phyloP scores from a whole-genome alignment of 257 asterid species.

The Nicotiana benthamiana region DNA sequence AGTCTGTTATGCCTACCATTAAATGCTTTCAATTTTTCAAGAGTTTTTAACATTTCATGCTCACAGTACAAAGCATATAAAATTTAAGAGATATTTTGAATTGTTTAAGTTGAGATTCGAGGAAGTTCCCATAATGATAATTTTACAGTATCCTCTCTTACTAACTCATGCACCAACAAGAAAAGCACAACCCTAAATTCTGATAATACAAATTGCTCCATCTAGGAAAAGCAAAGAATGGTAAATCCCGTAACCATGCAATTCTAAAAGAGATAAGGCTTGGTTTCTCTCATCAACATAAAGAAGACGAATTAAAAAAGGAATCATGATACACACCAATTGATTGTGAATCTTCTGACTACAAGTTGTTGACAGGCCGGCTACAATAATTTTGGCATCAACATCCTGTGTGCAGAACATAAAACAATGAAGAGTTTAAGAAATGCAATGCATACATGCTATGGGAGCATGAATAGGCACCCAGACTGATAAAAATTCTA shows the following conservation, averaged over 20 bases:
- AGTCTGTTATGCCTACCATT: neutral
- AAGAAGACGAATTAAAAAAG: neutral
- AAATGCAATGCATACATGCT: neutral
- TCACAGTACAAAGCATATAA: neutral
- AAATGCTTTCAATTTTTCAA: neutral
- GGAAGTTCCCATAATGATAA: neutral
- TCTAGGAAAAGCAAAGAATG: neutral
- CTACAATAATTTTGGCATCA: conserved; percentile 67
- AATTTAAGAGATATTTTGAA: neutral
- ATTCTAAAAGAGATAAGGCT: neutral
- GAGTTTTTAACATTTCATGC: neutral
- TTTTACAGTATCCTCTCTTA: neutral
- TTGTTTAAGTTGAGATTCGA: neutral
- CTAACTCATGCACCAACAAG: neutral
- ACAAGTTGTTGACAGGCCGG: conserved; percentile 91
- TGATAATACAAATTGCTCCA: neutral
- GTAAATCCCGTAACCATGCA: neutral
- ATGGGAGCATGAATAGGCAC: neutral
- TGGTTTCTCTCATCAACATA: neutral
- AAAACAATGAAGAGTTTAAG: conserved; percentile 1
- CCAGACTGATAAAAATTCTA: neutral
- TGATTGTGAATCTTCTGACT: conserved; percentile 99
- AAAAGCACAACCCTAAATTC: neutral
- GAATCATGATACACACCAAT: conserved; percentile 44
- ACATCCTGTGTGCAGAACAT: conserved; percentile 52